Percentiles rank a stretch among this genome's conserved stretches.
Conservation (phyloP, 1,284 basidiomycete genomes). For the Agroathelia rolfsii region DNA sequence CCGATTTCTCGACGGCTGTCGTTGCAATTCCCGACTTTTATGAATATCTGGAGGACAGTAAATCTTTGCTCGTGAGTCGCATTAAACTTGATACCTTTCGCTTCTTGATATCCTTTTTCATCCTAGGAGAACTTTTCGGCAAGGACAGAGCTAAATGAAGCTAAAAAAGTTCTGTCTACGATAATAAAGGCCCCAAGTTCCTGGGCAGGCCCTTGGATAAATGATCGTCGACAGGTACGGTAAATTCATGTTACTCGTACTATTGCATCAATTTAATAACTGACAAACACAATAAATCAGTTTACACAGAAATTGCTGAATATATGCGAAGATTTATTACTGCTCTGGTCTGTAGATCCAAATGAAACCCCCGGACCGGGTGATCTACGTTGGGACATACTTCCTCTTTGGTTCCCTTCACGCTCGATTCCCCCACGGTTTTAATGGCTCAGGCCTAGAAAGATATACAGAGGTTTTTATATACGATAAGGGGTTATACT, state of each 20-base stretch:
- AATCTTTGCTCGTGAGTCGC: background rate
- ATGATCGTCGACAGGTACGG: conserved; percentile 1
- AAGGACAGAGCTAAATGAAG: too few species aligned
- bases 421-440: too few species aligned
- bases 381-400: too few species aligned
- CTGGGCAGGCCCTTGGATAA: conserved; percentile 26
- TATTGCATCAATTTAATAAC: background rate
- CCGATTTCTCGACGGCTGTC: conserved; percentile 27
- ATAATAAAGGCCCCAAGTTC: conserved; percentile 21
- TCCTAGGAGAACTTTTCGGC: too few species aligned
- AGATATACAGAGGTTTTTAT: too few species aligned
- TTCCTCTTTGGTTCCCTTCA: too few species aligned
- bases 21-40: conserved; percentile 36
- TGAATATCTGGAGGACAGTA: conserved; percentile 16
- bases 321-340: conserved; percentile 19
- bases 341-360: too few species aligned
- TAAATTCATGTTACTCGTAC: background rate
- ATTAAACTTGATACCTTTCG: too few species aligned
- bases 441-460: too few species aligned
- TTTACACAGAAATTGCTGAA: conserved; percentile 18
- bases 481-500: too few species aligned
- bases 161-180: conserved; percentile 24
- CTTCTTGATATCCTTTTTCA: too few species aligned
- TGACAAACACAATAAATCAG: conserved; percentile 12
- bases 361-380: too few species aligned